These are phyloP conservation scores for Silene vulgaris DNA, from an alignment of 179 eudicot species.

Conservation along the genomic window DNA sequence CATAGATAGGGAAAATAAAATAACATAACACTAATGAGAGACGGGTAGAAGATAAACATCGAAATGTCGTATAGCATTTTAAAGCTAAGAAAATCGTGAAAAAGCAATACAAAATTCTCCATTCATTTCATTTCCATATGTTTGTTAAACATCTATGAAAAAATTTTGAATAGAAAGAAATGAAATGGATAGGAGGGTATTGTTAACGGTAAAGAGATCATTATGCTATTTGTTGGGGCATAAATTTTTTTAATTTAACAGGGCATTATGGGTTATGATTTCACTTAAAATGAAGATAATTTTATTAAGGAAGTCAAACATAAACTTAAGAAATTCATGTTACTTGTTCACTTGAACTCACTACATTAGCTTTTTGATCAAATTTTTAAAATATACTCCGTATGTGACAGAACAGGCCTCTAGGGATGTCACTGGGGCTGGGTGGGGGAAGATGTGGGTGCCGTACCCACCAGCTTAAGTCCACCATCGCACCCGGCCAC, in stretches of 20 bases:
- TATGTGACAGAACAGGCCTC: background rate
- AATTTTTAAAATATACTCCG: too few relatives aligned
- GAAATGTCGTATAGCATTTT: background rate
- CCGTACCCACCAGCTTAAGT: too few relatives aligned
- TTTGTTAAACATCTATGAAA: too few relatives aligned
- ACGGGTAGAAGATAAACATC: background rate
- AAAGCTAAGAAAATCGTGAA: background rate
- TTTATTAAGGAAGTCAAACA: background rate
- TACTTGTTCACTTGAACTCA: background rate
- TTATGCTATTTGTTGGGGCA: background rate
- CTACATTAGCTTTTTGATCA: background rate
- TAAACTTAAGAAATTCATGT: background rate
- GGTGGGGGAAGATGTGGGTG: too few relatives aligned
- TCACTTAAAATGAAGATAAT: background rate
- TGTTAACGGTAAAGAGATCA: background rate
- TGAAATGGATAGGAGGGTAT: background rate
- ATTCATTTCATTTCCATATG: background rate
- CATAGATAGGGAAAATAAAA: background rate
- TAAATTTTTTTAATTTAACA: background rate
- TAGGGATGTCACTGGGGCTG: too few relatives aligned
- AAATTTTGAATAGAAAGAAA: too few relatives aligned
- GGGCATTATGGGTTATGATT: background rate
- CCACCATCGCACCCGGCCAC: too few relatives aligned
- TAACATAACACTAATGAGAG: background rate
- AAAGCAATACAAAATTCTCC: background rate